phyloP scores from a whole-genome alignment of 73 alveolate species.

The Tetrahymena malaccensis region DNA sequence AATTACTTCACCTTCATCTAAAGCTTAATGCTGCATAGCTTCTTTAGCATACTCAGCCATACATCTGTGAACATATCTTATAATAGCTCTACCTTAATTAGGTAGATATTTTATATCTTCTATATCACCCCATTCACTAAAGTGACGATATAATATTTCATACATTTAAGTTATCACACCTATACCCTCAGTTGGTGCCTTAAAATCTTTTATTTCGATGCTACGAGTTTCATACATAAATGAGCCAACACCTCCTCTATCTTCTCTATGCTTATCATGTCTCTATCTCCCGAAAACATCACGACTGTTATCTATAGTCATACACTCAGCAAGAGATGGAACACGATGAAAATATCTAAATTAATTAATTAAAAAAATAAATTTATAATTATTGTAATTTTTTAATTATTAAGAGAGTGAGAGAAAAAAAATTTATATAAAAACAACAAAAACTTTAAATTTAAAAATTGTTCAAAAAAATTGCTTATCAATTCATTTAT shows the following conservation, averaged over 20 bases:
- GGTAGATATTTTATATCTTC: conserved; percentile 89
- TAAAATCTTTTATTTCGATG: conserved; percentile 74
- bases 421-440: no score
- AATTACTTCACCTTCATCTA: conserved; percentile 86
- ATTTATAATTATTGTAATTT: not conserved
- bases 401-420: no score
- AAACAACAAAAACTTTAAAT: no score
- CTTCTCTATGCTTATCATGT: conserved; percentile 88
- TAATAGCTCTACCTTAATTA: conserved; percentile 79
- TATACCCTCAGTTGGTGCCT: conserved; percentile 66
- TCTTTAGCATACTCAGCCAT: conserved; percentile 98
- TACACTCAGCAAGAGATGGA: conserved; percentile 83
- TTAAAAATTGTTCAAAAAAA: no score
- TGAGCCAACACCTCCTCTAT: conserved; percentile 93
- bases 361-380: no score
- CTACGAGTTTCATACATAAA: conserved; percentile 90
- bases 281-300: conserved; percentile 97
- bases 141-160: conserved; percentile 80
- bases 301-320: conserved; percentile 75
- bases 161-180: conserved; percentile 82
- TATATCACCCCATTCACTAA: conserved; percentile 95
- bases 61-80: conserved; percentile 91
- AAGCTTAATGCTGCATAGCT: conserved; percentile 93
- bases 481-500: no score
- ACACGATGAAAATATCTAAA: conserved; percentile 86